Base-by-base conservation (phyloP, 2,329 filamentous ascomycete genomes). In the Neonectria magnoliae region DNA sequence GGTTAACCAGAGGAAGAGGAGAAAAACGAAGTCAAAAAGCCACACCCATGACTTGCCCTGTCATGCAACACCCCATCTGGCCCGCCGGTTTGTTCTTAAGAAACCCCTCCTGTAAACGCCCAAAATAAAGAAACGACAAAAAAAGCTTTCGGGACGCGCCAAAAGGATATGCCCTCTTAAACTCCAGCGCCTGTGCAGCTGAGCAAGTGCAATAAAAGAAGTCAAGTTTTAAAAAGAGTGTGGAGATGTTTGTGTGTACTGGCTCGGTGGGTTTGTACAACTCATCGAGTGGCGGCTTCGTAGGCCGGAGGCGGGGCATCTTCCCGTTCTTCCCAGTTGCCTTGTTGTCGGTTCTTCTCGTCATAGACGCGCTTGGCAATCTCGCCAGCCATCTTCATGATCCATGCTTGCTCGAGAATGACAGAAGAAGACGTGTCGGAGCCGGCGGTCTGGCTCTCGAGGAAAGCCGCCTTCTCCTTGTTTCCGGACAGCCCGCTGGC, bases 301-400 rank as follows among this genome's bases (percentile, higher is more conserved):
- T 91, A 91, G 62, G 88, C 87, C 14, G 88, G 88, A 29, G 88
- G 88, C 6, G 88, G 88, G 5, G 81, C 77, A 51, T 88, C 85
- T 65, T 89, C 85, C 57, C 82, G 80, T 63, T 88, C 86, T 45
- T 84, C 86, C 78, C 78, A 80, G 18, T 65, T 60, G 61, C 73
- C 70, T 47, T 62, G 70, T 56, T 75, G 73, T 44, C 84, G 82
- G 58, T 84, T 82, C 80, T 97, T 96, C 80, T 97, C 93, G 71
- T 97, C 93, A 70, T 95, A 93, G 69, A 97, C 93, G 60, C 93
- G 91, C 55, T 90, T 85, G 38, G 94, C 93, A 73, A 98, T 95
- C 79, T 98, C 96, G 68, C 90, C 91, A 5, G 95, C 94, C 88
- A 99, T 96, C 82, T 97, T 96, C 82, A 91, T 89, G 80, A 96